phyloP scores from a whole-genome alignment of 78 protist species.

The Dictyostelium purpureum region DNA sequence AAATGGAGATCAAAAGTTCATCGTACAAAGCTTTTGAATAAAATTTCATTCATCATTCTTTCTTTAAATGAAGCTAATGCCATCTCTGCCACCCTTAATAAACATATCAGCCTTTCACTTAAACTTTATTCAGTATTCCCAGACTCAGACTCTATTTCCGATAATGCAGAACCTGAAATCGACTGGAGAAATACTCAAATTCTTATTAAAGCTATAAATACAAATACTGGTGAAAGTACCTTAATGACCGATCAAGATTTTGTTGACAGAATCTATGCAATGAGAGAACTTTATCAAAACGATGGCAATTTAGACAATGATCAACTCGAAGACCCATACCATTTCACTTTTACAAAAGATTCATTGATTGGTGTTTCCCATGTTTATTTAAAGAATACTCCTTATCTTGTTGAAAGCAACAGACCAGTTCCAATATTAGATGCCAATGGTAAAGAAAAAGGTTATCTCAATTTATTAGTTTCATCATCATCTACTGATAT shows the following conservation, averaged over 20 bases:
- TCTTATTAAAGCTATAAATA: constrained; percentile 14
- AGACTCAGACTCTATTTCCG: constrained; percentile 28
- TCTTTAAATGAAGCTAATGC: constrained; percentile 77
- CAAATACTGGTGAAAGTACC: constrained; percentile 44
- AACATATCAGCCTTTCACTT: not conserved
- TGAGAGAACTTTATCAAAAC: constrained; percentile 81
- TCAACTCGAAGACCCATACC: constrained; percentile 46
- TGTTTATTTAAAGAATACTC: constrained; percentile 63
- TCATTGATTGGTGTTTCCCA: constrained; percentile 75
- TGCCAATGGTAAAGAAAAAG: constrained; percentile 44
- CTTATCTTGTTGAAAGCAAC: constrained; percentile 38
- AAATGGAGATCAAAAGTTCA: constrained; percentile 58
- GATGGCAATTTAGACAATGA: constrained; percentile 39
- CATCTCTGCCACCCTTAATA: constrained; percentile 26
- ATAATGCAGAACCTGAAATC: constrained; percentile 22
- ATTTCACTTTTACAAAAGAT: constrained; percentile 4
- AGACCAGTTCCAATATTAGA: constrained; percentile 72
- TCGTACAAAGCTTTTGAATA: constrained; percentile 25
- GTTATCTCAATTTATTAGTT: constrained; percentile 24
- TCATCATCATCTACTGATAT: not conserved
- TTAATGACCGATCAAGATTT: constrained; percentile 51
- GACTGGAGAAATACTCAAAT: constrained; percentile 77
- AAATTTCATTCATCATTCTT: constrained; percentile 37
- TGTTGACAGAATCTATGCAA: constrained; percentile 52
- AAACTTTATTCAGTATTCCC: constrained; percentile 52